These are phyloP conservation scores for Phycomyces blakesleeanus DNA, from an alignment of 192 early-diverging fungal genomes.

Conservation along the genomic window DNA sequence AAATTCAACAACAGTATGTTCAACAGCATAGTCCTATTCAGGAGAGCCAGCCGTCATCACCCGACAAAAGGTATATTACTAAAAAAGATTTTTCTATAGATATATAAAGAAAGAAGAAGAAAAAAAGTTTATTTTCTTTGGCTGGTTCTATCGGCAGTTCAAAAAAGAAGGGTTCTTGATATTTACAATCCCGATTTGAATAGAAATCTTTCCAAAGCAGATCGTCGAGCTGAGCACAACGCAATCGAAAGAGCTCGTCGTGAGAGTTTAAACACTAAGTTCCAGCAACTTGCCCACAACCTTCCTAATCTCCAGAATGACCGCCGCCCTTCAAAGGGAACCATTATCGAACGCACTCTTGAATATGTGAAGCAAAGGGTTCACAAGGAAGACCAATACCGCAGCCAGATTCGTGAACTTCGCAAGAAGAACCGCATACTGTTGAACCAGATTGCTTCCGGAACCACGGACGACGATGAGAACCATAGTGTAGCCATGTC, in stretches of 20 bases:
- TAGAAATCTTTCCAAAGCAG: slow-evolving; percentile 17
- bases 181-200: neutral
- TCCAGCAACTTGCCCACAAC: slow-evolving; percentile 76
- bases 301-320: slow-evolving; percentile 69
- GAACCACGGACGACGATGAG: slow-evolving; percentile 8
- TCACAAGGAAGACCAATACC: slow-evolving; percentile 29
- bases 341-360: slow-evolving; percentile 50
- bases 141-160: too few species aligned
- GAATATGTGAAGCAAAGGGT: slow-evolving; percentile 25
- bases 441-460: slow-evolving; percentile 13
- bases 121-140: too few species aligned
- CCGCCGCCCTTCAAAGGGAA: slow-evolving; percentile 74
- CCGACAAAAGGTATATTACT: slow-evolving; percentile 3
- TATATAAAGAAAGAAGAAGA: neutral
- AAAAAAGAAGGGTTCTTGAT: neutral
- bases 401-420: slow-evolving; percentile 23
- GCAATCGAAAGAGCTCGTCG: slow-evolving; percentile 81
- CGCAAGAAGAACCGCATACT: slow-evolving; percentile 14
- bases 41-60: neutral
- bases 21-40: neutral
- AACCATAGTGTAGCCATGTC: neutral
- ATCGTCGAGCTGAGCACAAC: slow-evolving; percentile 70
- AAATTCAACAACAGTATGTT: neutral
- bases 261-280: slow-evolving; percentile 74
- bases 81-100: neutral